Percentiles rank a stretch among this genome's conserved stretches.
These are phyloP conservation scores for Endothia cerciana DNA, from an alignment of 2,329 filamentous ascomycete genomes.

Conservation along the genomic window DNA sequence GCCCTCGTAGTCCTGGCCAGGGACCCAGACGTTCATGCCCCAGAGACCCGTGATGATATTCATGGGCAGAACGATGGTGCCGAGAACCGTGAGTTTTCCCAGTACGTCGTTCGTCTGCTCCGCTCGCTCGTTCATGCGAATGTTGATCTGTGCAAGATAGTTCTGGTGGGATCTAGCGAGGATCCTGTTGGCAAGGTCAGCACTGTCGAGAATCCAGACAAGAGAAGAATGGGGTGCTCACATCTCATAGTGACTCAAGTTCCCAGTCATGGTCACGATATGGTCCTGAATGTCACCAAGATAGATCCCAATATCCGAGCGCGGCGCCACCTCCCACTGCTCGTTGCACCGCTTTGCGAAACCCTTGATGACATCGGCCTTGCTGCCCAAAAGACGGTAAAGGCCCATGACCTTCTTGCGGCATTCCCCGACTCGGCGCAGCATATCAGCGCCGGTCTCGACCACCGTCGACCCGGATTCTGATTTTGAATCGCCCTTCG, in stretches of 20 bases:
- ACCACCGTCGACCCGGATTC: conserved; percentile 44
- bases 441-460: conserved; percentile 75
- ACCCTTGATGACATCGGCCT: conserved; percentile 98
- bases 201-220: not conserved
- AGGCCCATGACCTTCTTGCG: conserved; percentile 97
- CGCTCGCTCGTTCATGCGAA: conserved; percentile 96
- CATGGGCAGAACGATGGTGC: conserved; percentile 97
- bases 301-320: conserved; percentile 96
- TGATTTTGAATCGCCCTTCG: conserved; percentile 43
- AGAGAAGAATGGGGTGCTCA: conserved; percentile 48
- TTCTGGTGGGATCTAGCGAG: conserved; percentile 91
- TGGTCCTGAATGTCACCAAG: conserved; percentile 98
- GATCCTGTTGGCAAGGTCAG: conserved; percentile 59
- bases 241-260: conserved; percentile 95
- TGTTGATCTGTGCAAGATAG: conserved; percentile 99
- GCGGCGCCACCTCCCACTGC: conserved; percentile 93
- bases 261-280: conserved; percentile 98
- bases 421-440: conserved; percentile 89
- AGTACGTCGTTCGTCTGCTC: conserved; percentile 95
- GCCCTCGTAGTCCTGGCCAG: conserved; percentile 81
- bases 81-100: conserved; percentile 91
- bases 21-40: conserved; percentile 98
- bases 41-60: conserved; percentile 98
- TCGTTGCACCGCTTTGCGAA: conserved; percentile 99
- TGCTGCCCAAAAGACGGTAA: conserved; percentile 91